Percentiles rank a stretch among this genome's conserved stretches.
These are phyloP conservation scores for Rhamnella rubrinervis DNA, from an alignment of 331 rosid species.

Conservation along the genomic window DNA sequence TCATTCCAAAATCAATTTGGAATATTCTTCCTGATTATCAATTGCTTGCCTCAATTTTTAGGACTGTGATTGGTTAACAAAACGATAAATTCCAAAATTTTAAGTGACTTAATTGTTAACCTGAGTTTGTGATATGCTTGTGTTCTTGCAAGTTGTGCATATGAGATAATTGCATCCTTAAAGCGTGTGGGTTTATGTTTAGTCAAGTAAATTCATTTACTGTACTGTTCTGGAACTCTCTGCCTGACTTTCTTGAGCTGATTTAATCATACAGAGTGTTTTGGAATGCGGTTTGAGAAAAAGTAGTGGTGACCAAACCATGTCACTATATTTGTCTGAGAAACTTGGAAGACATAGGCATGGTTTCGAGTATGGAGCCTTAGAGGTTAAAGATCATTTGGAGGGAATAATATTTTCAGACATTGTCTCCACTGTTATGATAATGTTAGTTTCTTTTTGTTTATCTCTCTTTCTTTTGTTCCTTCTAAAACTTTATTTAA, in stretches of 20 bases:
- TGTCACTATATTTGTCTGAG: constrained; percentile 68
- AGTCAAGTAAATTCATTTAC: not conserved
- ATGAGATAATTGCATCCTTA: not conserved
- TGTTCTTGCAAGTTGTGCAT: not conserved
- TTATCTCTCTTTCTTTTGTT: not conserved
- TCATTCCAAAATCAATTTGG: too few relatives aligned
- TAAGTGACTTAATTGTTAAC: too few relatives aligned
- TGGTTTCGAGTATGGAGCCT: constrained; percentile 82
- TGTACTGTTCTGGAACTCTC: constrained; percentile 1
- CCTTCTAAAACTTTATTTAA: not conserved
- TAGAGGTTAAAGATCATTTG: constrained; percentile 73
- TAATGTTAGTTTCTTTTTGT: constrained; percentile 37
- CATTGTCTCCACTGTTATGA: constrained; percentile 69
- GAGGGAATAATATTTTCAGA: constrained; percentile 65
- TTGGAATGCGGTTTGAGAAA: constrained; percentile 82
- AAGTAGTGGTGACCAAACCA: constrained; percentile 46
- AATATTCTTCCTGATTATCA: too few relatives aligned
- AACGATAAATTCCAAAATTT: too few relatives aligned
- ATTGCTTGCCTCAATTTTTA: too few relatives aligned
- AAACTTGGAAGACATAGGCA: constrained; percentile 62
- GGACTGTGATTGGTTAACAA: too few relatives aligned
- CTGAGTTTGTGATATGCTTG: not conserved
- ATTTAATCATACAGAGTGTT: constrained; percentile 44
- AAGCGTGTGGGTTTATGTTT: not conserved
- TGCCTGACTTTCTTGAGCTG: constrained; percentile 10